Evolutionary conservation across 352 stramenopile species (phyloP), one percentile per base, ranked within the genome.

Genomic region (Globisporangium cederbergense): DNA sequence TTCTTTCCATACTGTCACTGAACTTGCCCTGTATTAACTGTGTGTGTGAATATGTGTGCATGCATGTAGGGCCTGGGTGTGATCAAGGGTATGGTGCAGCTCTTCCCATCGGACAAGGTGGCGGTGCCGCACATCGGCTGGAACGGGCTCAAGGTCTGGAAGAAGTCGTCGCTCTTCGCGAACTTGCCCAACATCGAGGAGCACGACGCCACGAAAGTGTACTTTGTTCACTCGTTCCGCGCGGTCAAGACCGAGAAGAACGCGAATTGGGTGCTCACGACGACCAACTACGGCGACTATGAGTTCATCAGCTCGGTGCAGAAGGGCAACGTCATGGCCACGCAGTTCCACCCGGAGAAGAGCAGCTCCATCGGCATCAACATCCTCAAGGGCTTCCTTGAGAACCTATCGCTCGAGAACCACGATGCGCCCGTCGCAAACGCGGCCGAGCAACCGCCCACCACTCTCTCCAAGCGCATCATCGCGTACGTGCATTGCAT

Each of bases 281-380:
- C 88, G 6, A 99, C 97, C 25, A 97, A 96, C 59, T 99, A 99
- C 74, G 95, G 92, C 49, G 88, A 81, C 14, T 66, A 95, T 38
- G 79, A 93, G 58, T 99, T 98, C 72, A 86, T 99, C 49, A 97
- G 86, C 63, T 79, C 92, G 38, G 83, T 99, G 18, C 93, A 99
- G 71, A 92, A 95, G 67, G 97, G 97, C 47, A 98, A 97, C 68
- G 91, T 99, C 49, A 92, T 98, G 67, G 97, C 95, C n/a, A 98
- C 93, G 55, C 97, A 99, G 73, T 99, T 99, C 77, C 97, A 99
- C 83, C 97, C 97, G 6, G 97, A 99, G 73, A 99, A 99, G 79
- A 98, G 92, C 77, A 96, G 97, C 16, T 70, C 66, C 1, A 78
- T 95, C 62, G 97, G 97, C 18, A 88, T 99, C 55, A 77, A 89